Evolutionary conservation across 768 basidiomycete species (phyloP).

Genomic region (Zangia roseola): DNA sequence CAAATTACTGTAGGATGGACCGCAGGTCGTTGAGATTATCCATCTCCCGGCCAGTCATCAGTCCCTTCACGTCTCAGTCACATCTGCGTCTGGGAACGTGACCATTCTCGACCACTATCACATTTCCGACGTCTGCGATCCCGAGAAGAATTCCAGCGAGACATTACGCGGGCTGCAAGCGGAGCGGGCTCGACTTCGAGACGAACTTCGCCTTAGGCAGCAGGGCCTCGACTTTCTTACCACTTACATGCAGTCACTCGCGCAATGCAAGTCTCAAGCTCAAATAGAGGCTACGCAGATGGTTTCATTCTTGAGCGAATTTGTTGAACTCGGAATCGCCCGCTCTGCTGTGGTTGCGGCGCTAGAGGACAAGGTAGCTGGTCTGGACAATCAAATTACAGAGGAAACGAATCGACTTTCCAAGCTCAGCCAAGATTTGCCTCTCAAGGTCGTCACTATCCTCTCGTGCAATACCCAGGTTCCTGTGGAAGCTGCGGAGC

Average conservation of each 20-base stretch:
- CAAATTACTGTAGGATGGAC: constrained; percentile 9
- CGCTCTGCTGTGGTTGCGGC: constrained; percentile 16
- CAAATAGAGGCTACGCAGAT: constrained; percentile 17
- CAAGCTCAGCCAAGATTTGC: not conserved
- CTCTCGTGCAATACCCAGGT: constrained; percentile 3
- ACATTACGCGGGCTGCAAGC: constrained; percentile 4
- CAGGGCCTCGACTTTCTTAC: constrained; percentile 23
- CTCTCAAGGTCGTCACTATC: constrained; percentile 6
- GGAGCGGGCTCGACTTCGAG: constrained; percentile 13
- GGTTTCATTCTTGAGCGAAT: constrained; percentile 21
- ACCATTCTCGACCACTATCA: constrained; percentile 16
- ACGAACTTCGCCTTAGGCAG: constrained; percentile 21
- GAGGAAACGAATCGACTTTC: constrained; percentile 12
- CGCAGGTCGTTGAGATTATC: constrained; percentile 14
- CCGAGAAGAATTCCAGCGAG: not conserved
- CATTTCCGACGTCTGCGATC: not conserved
- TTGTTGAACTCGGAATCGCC: constrained; percentile 19
- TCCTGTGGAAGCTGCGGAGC: constrained; percentile 9
- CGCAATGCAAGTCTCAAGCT: constrained; percentile 14
- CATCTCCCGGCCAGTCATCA: constrained; percentile 9
- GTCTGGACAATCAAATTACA: constrained; percentile 8
- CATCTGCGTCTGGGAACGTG: constrained; percentile 6
- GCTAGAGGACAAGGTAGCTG: constrained; percentile 15
- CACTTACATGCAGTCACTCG: constrained; percentile 28
- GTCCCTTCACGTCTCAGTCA: constrained; percentile 13